A percentile compares a stretch with the other conserved stretches of the same genome.
Conservation (phyloP, 176 grass and related monocot species). For the Oryza glumipatula region DNA sequence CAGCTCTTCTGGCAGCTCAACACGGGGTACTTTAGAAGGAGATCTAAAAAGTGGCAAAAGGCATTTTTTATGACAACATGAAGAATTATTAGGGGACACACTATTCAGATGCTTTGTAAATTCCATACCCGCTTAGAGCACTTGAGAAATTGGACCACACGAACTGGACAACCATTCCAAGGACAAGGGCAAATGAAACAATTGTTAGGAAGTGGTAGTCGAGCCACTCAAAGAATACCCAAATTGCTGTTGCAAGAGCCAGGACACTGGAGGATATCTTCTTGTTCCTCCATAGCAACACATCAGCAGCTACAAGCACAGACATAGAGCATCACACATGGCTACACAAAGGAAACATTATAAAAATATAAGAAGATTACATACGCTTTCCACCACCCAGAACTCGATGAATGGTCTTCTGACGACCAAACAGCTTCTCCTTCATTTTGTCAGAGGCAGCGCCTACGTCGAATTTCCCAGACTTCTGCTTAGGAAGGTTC, state of each 20-base stretch:
- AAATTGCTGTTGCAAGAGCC: slow-evolving; percentile 62
- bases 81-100: neutral
- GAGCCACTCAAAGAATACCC: slow-evolving; percentile 94
- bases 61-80: neutral
- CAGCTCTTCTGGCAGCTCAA: slow-evolving; percentile 70
- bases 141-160: slow-evolving; percentile 71
- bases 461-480: slow-evolving; percentile 51
- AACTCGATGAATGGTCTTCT: slow-evolving; percentile 66
- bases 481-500: slow-evolving; percentile 70
- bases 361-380: slow-evolving; percentile 21
- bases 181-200: slow-evolving; percentile 59
- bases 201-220: slow-evolving; percentile 94
- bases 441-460: slow-evolving; percentile 53
- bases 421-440: slow-evolving; percentile 70
- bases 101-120: slow-evolving; percentile 12
- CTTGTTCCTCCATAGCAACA: slow-evolving; percentile 93
- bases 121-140: slow-evolving; percentile 52
- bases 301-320: slow-evolving; percentile 85
- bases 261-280: slow-evolving; percentile 87
- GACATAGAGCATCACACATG: neutral
- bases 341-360: neutral
- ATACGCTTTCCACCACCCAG: slow-evolving; percentile 85
- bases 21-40: slow-evolving; percentile 59
- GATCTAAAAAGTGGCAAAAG: slow-evolving; percentile 39
- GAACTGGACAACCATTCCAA: slow-evolving; percentile 76